Conservation (phyloP, 1,139 yeast genomes). For the Blastobotrys niveus region DNA sequence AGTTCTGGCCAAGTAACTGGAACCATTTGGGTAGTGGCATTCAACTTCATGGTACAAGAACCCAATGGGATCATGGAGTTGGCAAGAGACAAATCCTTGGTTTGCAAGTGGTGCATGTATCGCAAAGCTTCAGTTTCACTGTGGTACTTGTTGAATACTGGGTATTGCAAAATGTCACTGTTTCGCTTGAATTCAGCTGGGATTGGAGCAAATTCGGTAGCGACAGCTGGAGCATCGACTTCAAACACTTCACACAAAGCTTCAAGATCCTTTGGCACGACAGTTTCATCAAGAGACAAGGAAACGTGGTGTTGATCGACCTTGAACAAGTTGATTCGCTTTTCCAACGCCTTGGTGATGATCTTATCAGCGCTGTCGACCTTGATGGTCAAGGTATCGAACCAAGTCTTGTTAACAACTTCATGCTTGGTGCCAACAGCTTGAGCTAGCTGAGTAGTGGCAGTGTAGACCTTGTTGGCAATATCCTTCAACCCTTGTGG, state of each 20-base stretch:
- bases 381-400: conserved; percentile 78
- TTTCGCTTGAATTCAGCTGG: conserved; percentile 54
- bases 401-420: conserved; percentile 60
- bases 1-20: conserved; percentile 95
- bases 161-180: conserved; percentile 60
- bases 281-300: conserved; percentile 82
- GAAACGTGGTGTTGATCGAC: conserved; percentile 60
- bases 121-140: conserved; percentile 93
- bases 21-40: conserved; percentile 91
- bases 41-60: conserved; percentile 95
- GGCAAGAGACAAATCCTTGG: conserved; percentile 86
- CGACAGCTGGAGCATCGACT: conserved; percentile 19
- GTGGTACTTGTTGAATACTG: conserved; percentile 81
- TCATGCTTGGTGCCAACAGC: conserved; percentile 36
- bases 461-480: conserved; percentile 71
- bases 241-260: conserved; percentile 50
- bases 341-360: conserved; percentile 53
- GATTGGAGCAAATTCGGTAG: conserved; percentile 32
- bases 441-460: conserved; percentile 66
- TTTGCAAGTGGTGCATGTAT: conserved; percentile 78
- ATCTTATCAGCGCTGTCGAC: conserved; percentile 54
- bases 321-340: conserved; percentile 71
- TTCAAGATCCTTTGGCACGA: conserved; percentile 54
- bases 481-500: conserved; percentile 81
- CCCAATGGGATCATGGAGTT: conserved; percentile 97